Evolutionary conservation across 768 basidiomycete species (phyloP).

Genomic region (Trametes elegans): DNA sequence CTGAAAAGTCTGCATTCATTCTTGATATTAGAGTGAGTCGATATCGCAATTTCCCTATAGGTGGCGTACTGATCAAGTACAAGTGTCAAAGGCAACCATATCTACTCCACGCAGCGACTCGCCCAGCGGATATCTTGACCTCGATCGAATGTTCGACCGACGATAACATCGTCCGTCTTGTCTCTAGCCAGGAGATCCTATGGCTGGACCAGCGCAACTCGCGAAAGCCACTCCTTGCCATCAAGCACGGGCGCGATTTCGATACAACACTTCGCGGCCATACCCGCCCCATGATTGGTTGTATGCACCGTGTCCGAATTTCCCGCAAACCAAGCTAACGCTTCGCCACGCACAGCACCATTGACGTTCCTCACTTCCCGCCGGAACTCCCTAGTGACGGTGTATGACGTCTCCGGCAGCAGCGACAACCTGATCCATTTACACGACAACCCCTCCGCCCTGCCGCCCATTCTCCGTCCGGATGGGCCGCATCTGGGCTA

Average conservation of each 20-base stretch:
- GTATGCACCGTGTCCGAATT: slow-evolving; percentile 21
- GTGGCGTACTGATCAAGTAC: not conserved
- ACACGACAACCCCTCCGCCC: slow-evolving; percentile 42
- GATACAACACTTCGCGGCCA: slow-evolving; percentile 55
- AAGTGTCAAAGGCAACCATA: not conserved
- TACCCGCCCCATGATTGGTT: slow-evolving; percentile 36
- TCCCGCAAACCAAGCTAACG: not conserved
- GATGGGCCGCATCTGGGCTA: slow-evolving; percentile 33
- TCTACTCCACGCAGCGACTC: slow-evolving; percentile 37
- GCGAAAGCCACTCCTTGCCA: slow-evolving; percentile 56
- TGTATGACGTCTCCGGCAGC: slow-evolving; percentile 59
- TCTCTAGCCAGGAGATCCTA: slow-evolving; percentile 58
- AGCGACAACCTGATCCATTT: slow-evolving; percentile 43
- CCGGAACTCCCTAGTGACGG: slow-evolving; percentile 53
- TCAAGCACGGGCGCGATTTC: slow-evolving; percentile 56
- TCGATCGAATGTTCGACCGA: slow-evolving; percentile 45
- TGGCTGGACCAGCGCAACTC: slow-evolving; percentile 70
- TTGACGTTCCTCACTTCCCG: slow-evolving; percentile 60
- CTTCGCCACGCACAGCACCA: slow-evolving; percentile 36
- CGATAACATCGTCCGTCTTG: slow-evolving; percentile 49
- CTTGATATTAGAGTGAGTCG: slow-evolving; percentile 58
- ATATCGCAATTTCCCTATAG: not conserved
- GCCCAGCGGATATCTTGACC: slow-evolving; percentile 45
- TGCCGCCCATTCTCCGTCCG: slow-evolving; percentile 33
- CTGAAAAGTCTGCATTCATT: slow-evolving; percentile 39